A percentile compares a stretch with the other conserved stretches of the same genome.
phyloP scores from a whole-genome alignment of 192 early-diverging fungal species.

The Backusella sp. region DNA sequence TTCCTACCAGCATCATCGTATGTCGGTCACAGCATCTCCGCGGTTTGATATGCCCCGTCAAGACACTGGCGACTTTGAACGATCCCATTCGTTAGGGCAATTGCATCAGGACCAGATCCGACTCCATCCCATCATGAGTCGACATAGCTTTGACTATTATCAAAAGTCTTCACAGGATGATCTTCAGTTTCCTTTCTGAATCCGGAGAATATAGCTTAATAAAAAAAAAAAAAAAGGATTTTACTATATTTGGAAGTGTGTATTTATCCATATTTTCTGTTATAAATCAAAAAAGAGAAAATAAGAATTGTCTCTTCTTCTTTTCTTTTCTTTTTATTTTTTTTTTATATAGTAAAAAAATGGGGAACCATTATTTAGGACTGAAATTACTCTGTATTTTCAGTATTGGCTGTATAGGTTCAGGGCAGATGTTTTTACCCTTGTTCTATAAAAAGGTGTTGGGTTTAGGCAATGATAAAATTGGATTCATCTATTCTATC shows the following conservation, averaged over 20 bases:
- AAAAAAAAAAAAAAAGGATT: background rate
- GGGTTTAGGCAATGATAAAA: conserved; percentile 22
- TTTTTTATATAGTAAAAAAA: background rate
- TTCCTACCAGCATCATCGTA: background rate
- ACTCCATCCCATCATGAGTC: background rate
- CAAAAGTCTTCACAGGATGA: background rate
- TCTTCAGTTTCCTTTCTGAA: background rate
- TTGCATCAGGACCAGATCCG: background rate
- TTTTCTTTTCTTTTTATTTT: background rate
- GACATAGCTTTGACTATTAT: background rate
- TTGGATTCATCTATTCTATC: conserved; percentile 24
- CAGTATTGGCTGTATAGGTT: conserved; percentile 26
- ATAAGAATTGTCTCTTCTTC: background rate
- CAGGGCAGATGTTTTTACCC: conserved; percentile 17
- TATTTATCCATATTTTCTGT: background rate
- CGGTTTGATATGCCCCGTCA: conserved; percentile 1
- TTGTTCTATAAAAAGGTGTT: conserved; percentile 24
- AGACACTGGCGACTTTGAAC: background rate
- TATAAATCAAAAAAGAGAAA: background rate
- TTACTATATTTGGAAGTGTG: background rate
- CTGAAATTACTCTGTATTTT: conserved; percentile 24
- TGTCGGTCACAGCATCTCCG: background rate
- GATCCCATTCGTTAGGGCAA: background rate
- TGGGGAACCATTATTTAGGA: conserved; percentile 9
- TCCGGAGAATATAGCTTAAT: background rate